phyloP scores from a whole-genome alignment of 345 rosid genomes.

The Eucalyptus viminalis region DNA sequence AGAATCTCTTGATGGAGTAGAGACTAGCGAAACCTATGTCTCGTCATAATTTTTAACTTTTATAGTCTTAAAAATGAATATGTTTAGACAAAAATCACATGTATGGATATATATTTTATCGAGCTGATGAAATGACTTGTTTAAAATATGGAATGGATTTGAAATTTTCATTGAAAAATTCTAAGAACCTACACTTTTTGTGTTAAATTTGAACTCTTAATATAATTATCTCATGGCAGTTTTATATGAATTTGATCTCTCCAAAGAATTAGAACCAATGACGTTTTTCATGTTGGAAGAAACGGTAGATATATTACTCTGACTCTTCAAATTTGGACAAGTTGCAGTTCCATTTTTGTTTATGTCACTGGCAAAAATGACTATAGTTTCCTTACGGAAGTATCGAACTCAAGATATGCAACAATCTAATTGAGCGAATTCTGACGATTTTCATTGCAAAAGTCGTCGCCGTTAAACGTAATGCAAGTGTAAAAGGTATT shows the following conservation, averaged over 20 bases:
- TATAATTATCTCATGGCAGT: not conserved
- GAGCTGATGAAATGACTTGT: not conserved
- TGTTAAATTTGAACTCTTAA: not conserved
- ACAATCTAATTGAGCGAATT: not conserved
- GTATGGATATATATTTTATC: no score
- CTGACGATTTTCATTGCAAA: not conserved
- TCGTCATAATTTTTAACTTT: not conserved
- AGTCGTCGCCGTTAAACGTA: not conserved
- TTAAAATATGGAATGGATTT: not conserved
- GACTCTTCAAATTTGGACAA: not conserved
- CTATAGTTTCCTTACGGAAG: fast-evolving
- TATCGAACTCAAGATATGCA: not conserved
- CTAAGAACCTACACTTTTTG: not conserved
- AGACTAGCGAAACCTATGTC: not conserved
- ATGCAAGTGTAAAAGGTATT: not conserved
- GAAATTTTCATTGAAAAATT: not conserved
- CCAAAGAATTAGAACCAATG: not conserved
- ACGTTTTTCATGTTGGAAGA: not conserved
- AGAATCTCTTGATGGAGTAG: not conserved
- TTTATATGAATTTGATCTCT: not conserved
- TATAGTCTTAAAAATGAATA: not conserved
- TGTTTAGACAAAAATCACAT: not conserved
- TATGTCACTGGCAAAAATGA: not conserved
- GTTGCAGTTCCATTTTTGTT: not conserved
- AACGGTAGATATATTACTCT: not conserved